Evolutionary conservation across 352 stramenopile genomes (phyloP), one percentile per base, ranked within the genome.

Genomic region (Globisporangium ultimum): DNA sequence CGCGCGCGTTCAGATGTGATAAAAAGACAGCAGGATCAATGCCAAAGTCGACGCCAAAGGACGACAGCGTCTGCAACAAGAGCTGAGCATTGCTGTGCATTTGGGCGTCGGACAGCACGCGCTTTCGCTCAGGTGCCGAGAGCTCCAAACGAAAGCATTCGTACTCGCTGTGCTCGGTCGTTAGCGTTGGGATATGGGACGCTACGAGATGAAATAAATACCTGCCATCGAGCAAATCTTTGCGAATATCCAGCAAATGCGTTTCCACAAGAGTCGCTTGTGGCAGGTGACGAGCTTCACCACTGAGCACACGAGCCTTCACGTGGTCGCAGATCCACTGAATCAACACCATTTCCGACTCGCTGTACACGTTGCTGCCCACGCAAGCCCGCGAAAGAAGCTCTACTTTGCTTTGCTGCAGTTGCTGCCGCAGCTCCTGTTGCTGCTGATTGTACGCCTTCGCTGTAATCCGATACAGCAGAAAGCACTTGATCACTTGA

Each of bases 401-500:
- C 13, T 84, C 64, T 0, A 51, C 24, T 22, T 52, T 53, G 36
- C 17, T 58, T 60, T 72, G 53, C 9, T 28, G 36, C 3, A 32
- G 24, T 5, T 58, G 55, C 22, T 60, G 43, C 3, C 41, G 54
- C 1, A 65, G 36, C 18, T 50, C 53, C 1, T 43, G 28, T 14
- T 69, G 54, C 48, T 83, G 75, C 48, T 75, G 65, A 8, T 68
- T 60, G 34, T 96, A 95, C 4, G 71, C 68, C 55, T 96, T 97
- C 36, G 73, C 82, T 3, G 88, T 97, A 40, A 98, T 86, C 4
- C 93, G 76, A 28, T 82, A 88, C 1, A 98, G 66, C 36, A 98
- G 63, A 62, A 98, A 98, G 40, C 96, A 93, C 54, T 97, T 96
- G 60, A 98, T 74, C 7, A 93, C 75, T 60, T 98, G 91, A 38